Base-by-base conservation (phyloP, 106 monocot genomes). In the Ottelia alismoides region DNA sequence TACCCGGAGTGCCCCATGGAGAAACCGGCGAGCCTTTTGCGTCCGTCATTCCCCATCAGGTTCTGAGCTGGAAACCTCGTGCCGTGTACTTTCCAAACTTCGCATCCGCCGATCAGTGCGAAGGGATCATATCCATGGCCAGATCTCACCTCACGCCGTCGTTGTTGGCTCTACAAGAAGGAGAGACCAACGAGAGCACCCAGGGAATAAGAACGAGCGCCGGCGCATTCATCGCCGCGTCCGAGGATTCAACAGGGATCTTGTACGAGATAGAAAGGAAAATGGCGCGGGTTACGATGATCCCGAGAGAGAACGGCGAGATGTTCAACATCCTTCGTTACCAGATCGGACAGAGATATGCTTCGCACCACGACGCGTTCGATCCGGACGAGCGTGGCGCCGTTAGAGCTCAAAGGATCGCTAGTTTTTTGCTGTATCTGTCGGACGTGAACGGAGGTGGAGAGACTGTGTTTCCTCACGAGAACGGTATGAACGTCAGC, bases 381-480 rank as follows among this genome's bases (percentile, higher is more conserved):
- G 14, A 40, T 14, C 35, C 35, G 35, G 5, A 5, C 14, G 35
- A 40, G 14, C 9, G 14, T 40, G 35, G 35, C 5, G 9, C 35
- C 5, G 9, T 7, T 7, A 40, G 14, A 5, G 14, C 9, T 14
- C 35, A 40, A 40, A 40, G 35, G 35, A 14, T 90, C 9, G 90
- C 90, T 28, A 77, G 84, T 43, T 90, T 90, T 45, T 70, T 90
- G 28, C 52, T 90, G 50, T 90, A 90, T 65, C 47, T 90, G 47
- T 68, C 90, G 14, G 80, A 90, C 67, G 90, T 90, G 2, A 80
- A 90, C 63, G 90, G 78, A 72, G 90, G 90, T 22, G 90, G 90
- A 47, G 90, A 90, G 75, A 90, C 90, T 22, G 84, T 90, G 83
- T 90, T 90, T 55, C 90, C 90, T 63, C 84, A 58, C 73, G 90